These are phyloP conservation scores for Daldinia bambusicola DNA, from an alignment of 495 filamentous ascomycete genomes.

Conservation along the genomic window DNA sequence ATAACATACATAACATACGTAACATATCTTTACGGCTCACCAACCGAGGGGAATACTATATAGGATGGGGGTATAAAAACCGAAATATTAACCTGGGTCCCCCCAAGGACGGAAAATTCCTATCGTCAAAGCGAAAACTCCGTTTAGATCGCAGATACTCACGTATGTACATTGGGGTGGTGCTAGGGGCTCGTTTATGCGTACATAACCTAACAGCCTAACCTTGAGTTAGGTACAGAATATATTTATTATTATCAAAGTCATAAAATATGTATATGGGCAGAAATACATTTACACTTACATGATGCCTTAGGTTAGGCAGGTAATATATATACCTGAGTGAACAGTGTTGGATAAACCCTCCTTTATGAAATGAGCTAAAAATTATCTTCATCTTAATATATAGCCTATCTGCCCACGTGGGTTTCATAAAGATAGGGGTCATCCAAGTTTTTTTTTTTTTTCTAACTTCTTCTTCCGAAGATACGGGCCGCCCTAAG, in stretches of 20 bases:
- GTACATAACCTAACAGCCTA: no score
- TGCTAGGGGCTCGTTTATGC: background rate
- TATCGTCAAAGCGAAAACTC: slow-evolving; percentile 27
- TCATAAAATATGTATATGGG: no score
- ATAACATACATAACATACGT: background rate
- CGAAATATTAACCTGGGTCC: slow-evolving; percentile 20
- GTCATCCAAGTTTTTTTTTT: slow-evolving; percentile 7
- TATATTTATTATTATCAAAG: background rate
- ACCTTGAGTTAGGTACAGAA: no score
- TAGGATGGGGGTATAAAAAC: background rate
- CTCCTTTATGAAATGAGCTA: background rate
- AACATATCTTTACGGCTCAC: no score
- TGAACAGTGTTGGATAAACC: background rate
- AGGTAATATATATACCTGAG: background rate
- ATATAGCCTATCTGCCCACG: slow-evolving; percentile 10
- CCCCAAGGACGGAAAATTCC: slow-evolving; percentile 14
- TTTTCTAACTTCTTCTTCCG: no score
- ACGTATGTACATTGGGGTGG: background rate
- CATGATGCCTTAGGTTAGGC: no score
- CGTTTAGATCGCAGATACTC: background rate
- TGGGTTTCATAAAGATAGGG: slow-evolving; percentile 35
- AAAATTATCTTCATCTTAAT: background rate
- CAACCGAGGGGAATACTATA: background rate
- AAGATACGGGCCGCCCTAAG: background rate
- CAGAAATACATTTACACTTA: no score